Percentiles rank a stretch among this genome's conserved stretches.
Conservation (phyloP, 495 filamentous ascomycete species). For the Achaetomiella virescens region DNA sequence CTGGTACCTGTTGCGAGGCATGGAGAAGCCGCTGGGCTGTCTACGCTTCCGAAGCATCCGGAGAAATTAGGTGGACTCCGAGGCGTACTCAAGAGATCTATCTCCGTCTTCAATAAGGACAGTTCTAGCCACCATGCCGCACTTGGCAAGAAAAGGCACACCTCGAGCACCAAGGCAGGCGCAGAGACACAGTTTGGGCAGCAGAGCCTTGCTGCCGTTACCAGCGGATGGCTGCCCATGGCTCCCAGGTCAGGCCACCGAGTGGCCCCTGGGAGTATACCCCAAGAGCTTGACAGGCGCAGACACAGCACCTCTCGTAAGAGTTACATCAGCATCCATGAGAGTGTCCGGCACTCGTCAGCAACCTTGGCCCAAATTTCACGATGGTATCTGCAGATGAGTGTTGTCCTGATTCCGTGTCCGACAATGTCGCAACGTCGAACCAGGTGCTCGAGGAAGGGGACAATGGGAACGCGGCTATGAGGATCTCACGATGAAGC, state of each 20-base stretch:
- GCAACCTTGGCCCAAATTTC: slow-evolving; percentile 56
- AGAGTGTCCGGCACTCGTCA: slow-evolving; percentile 50
- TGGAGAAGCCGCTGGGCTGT: too few species aligned
- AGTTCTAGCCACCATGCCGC: slow-evolving; percentile 24
- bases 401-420: slow-evolving; percentile 11
- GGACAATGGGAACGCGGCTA: neutral
- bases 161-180: neutral
- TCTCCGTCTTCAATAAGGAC: slow-evolving; percentile 25
- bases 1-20: too few species aligned
- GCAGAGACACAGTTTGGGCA: too few species aligned
- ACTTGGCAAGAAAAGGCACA: slow-evolving; percentile 4
- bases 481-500: slow-evolving; percentile 14
- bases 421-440: neutral
- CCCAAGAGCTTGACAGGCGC: too few species aligned
- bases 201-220: too few species aligned
- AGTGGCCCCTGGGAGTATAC: too few species aligned
- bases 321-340: slow-evolving; percentile 47
- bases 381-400: slow-evolving; percentile 45
- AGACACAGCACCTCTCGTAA: slow-evolving; percentile 33
- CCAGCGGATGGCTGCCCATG: too few species aligned
- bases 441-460: slow-evolving; percentile 3
- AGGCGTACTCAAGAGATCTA: slow-evolving; percentile 26
- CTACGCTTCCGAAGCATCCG: neutral
- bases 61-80: slow-evolving; percentile 33
- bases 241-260: too few species aligned